Evolutionary conservation across 768 basidiomycete genomes (phyloP).

Genomic region (Calocybe gangraenosa): DNA sequence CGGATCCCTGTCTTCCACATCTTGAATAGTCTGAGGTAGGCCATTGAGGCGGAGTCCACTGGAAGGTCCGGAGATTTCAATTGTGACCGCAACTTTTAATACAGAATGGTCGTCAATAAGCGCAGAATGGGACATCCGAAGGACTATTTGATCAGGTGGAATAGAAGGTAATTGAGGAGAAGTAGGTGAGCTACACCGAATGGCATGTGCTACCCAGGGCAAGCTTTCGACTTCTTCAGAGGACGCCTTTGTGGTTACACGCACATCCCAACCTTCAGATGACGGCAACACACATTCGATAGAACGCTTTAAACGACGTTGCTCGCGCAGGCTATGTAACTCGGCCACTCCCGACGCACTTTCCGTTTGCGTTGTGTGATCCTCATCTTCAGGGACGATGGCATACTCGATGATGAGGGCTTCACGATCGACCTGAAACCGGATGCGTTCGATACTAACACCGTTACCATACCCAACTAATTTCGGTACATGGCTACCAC

Average conservation of each 20-base stretch:
- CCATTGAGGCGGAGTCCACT: conserved; percentile 86
- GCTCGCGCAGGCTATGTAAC: conserved; percentile 59
- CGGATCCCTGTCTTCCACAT: conserved; percentile 65
- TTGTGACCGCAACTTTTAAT: conserved; percentile 72
- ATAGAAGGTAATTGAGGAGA: conserved; percentile 25
- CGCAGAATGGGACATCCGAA: conserved; percentile 70
- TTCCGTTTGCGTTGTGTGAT: conserved; percentile 28
- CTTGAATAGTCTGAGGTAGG: conserved; percentile 62
- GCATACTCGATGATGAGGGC: conserved; percentile 81
- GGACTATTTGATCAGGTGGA: conserved; percentile 46
- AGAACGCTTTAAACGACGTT: conserved; percentile 65
- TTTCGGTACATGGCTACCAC: conserved; percentile 71
- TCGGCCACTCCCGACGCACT: conserved; percentile 54
- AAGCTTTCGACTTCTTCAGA: conserved; percentile 67
- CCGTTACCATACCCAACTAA: conserved; percentile 77
- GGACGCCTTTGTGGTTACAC: conserved; percentile 69
- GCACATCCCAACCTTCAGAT: conserved; percentile 83
- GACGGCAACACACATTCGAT: conserved; percentile 80
- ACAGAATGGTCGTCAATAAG: conserved; percentile 72
- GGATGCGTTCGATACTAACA: conserved; percentile 72
- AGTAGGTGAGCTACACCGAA: conserved; percentile 37
- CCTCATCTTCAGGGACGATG: conserved; percentile 73
- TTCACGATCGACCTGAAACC: conserved; percentile 80
- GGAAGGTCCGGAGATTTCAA: conserved; percentile 77
- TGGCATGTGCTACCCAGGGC: conserved; percentile 68